Conservation (phyloP, 176 grass and related monocot species). For the Musa beccarii region DNA sequence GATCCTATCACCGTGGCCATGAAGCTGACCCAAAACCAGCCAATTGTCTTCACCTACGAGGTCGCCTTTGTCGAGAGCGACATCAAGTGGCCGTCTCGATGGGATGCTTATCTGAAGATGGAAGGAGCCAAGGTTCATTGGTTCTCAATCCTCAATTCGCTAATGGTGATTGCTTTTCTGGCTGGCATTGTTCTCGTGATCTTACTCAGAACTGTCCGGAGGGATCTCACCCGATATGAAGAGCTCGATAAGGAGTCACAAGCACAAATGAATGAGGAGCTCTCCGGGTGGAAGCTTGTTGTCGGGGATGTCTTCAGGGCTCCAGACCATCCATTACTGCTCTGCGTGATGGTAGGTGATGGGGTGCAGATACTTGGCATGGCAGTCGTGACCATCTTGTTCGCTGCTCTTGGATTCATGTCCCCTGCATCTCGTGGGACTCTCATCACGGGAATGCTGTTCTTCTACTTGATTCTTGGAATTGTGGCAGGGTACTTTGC, state of each 20-base stretch:
- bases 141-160: slow-evolving; percentile 86
- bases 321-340: slow-evolving; percentile 54
- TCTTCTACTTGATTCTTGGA: slow-evolving; percentile 68
- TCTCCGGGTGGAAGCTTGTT: slow-evolving; percentile 78
- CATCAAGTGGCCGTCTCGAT: slow-evolving; percentile 76
- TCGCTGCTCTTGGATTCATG: slow-evolving; percentile 71
- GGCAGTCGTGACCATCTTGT: slow-evolving; percentile 68
- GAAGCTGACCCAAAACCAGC: slow-evolving; percentile 57
- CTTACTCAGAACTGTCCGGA: slow-evolving; percentile 54
- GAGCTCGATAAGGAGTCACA: slow-evolving; percentile 71
- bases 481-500: slow-evolving; percentile 51
- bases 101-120: slow-evolving; percentile 84
- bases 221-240: slow-evolving; percentile 62
- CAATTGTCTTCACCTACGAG: slow-evolving; percentile 63
- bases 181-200: slow-evolving; percentile 72
- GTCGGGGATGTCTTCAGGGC: slow-evolving; percentile 71
- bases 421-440: slow-evolving; percentile 63
- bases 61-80: slow-evolving; percentile 62
- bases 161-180: slow-evolving; percentile 75
- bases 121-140: slow-evolving; percentile 85
- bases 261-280: slow-evolving; percentile 73
- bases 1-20: slow-evolving; percentile 55
- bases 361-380: slow-evolving; percentile 78
- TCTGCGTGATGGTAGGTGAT: slow-evolving; percentile 67
- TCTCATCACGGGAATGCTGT: slow-evolving; percentile 66